Evolutionary conservation across 1,284 basidiomycete species (phyloP).

Genomic region (Gymnopus androsaceus): DNA sequence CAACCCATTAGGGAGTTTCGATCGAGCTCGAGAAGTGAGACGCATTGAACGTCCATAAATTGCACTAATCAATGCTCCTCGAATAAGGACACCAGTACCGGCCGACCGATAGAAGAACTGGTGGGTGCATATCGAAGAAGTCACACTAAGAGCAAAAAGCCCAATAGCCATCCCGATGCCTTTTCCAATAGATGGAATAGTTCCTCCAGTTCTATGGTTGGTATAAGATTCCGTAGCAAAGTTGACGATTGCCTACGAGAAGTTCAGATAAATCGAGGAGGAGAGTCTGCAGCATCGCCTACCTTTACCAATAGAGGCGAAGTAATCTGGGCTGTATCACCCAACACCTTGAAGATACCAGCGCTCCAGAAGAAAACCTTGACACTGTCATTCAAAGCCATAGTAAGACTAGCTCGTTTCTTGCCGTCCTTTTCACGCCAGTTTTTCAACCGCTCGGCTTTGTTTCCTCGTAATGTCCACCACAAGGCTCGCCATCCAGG

Average conservation of each 20-base stretch:
- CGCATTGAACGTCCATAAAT: slow-evolving; percentile 83
- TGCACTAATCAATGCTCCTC: slow-evolving; percentile 84
- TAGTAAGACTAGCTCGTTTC: slow-evolving; percentile 67
- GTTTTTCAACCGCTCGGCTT: slow-evolving; percentile 54
- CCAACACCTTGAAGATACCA: slow-evolving; percentile 75
- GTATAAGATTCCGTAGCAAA: slow-evolving; percentile 71
- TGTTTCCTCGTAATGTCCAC: slow-evolving; percentile 62
- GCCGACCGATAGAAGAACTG: slow-evolving; percentile 82
- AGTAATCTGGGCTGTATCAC: slow-evolving; percentile 73
- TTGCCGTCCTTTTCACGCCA: slow-evolving; percentile 71
- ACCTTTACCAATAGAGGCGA: slow-evolving; percentile 65
- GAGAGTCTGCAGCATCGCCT: neutral
- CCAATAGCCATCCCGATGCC: slow-evolving; percentile 79
- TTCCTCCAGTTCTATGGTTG: slow-evolving; percentile 48
- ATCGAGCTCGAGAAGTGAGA: slow-evolving; percentile 82
- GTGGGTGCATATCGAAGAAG: slow-evolving; percentile 70
- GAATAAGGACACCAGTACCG: slow-evolving; percentile 77
- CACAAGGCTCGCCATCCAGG: slow-evolving; percentile 54
- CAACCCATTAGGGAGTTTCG: slow-evolving; percentile 81
- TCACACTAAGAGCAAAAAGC: slow-evolving; percentile 71
- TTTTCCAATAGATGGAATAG: slow-evolving; percentile 60
- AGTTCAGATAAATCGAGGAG: neutral
- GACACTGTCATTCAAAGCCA: slow-evolving; percentile 82
- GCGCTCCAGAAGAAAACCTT: slow-evolving; percentile 83
- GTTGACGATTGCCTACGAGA: slow-evolving; percentile 65